Evolutionary conservation across 805 yeast species (phyloP), one percentile per base, ranked within the genome.

Genomic region (Pichia nakasei): DNA sequence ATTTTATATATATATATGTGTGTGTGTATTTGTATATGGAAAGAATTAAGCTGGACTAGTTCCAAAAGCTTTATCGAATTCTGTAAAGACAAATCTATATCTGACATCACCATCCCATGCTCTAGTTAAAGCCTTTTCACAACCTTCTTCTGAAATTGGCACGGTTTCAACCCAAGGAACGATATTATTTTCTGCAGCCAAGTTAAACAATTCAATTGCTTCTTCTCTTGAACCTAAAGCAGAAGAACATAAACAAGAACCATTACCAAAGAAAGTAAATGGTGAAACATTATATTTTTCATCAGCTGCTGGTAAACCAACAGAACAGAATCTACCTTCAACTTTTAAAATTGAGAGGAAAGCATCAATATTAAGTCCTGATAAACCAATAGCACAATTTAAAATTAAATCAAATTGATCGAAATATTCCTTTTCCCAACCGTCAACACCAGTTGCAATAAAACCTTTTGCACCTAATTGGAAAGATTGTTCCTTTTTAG

Each of bases 131-230:
- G 70, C 76, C 29, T 52, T 53, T 29, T 64, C 58, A 46, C 70
- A 67, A 45, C 66, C 67, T 41, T 57, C 65, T 52, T 66, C 76
- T 38, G 66, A 57, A 42, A 73, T 66, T 37, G 74, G 76, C 39
- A 73, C 57, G 44, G 68, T 70, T 60, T 73, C 77, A 42, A 71
- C 61, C 76, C 75, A 71, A 12, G 78, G 76, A 50, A 63, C 67
- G 49, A 73, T 64, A 44, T 62, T 59, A 50, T 70, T 61, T 48
- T 69, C 60, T 22, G 69, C 76, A 33, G 73, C 69, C 45, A 74
- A 52, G 20, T 68, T 57, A 55, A 74, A 65, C 65, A 73, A 40
- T 43, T 68, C 72, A 32, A 62, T 47, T 43, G 70, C 72, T 57
- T 73, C 78, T 29, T 54, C 55, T 59, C 72, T 68, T 48, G 73